A percentile compares a stretch with the other conserved stretches of the same genome.
Conservation (phyloP, 139 green algal species). For the Tetradesmus lagerheimii region DNA sequence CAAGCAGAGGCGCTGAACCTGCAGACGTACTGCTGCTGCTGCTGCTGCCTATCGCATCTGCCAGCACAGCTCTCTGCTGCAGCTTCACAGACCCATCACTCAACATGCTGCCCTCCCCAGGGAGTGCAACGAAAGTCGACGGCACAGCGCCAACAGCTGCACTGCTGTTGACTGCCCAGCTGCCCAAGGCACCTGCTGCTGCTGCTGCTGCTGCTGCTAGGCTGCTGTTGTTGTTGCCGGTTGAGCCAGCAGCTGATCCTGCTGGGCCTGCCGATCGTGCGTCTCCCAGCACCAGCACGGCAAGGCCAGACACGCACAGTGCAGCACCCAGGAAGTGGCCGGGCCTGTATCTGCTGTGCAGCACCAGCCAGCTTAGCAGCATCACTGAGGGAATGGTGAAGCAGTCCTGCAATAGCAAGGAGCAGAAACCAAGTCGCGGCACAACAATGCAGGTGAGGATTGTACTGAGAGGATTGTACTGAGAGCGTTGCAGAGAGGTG, state of each 20-base stretch:
- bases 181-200: not conserved
- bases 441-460: no score
- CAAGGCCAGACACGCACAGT: slow-evolving; percentile 78
- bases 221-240: not conserved
- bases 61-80: slow-evolving; percentile 58
- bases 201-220: not conserved
- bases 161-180: not conserved
- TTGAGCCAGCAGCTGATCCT: not conserved
- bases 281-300: slow-evolving; percentile 69
- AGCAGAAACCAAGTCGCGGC: no score
- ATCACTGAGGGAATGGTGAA: slow-evolving; percentile 82
- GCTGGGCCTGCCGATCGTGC: not conserved
- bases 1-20: slow-evolving; percentile 63
- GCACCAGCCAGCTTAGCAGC: slow-evolving; percentile 54
- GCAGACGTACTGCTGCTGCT: slow-evolving; percentile 27
- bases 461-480: no score
- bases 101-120: not conserved
- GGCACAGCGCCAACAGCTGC: not conserved
- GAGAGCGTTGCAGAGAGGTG: not conserved
- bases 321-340: slow-evolving; percentile 67
- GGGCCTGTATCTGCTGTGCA: slow-evolving; percentile 62
- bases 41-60: not conserved
- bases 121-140: not conserved
- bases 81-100: not conserved
- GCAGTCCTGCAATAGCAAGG: slow-evolving; percentile 63